Evolutionary conservation across 441 rosid species (phyloP).

Genomic region (Gossypium gossypioides): DNA sequence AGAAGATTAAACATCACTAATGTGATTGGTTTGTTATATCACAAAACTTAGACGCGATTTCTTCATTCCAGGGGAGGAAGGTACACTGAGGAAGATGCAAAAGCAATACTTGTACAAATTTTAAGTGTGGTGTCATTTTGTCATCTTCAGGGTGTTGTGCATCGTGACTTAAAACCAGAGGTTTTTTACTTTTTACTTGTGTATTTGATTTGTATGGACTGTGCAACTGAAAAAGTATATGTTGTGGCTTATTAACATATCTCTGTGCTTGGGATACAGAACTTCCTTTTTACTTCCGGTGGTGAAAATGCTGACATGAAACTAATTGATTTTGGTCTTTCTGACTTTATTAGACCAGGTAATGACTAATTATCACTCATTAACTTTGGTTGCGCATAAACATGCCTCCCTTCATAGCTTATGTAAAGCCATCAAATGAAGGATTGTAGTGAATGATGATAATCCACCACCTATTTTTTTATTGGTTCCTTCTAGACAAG

Average conservation of each 20-base stretch:
- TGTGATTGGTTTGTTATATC: not conserved
- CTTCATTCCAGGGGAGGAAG: slow-evolving; percentile 63
- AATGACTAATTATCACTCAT: slow-evolving; percentile 9
- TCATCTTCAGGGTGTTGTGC: slow-evolving; percentile 96
- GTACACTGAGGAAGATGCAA: slow-evolving; percentile 82
- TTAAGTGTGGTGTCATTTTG: slow-evolving; percentile 76
- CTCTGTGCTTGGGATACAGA: slow-evolving; percentile 35
- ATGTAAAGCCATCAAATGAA: not conserved
- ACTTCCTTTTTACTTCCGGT: slow-evolving; percentile 70
- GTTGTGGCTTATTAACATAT: not conserved
- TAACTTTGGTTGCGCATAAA: not conserved
- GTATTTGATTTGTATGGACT: not conserved
- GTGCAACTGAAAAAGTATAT: not conserved
- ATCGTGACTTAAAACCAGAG: slow-evolving; percentile 92
- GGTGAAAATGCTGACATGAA: slow-evolving; percentile 75
- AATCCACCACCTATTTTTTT: not conserved
- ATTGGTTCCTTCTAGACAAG: not conserved
- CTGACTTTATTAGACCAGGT: slow-evolving; percentile 86
- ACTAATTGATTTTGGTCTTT: slow-evolving; percentile 89
- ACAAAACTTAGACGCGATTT: slow-evolving; percentile 7
- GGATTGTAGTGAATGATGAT: not conserved
- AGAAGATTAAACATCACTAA: not conserved
- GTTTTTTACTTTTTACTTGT: slow-evolving; percentile 24
- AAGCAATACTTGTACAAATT: slow-evolving; percentile 65
- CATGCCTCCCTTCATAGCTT: not conserved